Evolutionary conservation across 2,329 filamentous ascomycete genomes (phyloP).

Genomic region (Trichoderma brevicompactum): DNA sequence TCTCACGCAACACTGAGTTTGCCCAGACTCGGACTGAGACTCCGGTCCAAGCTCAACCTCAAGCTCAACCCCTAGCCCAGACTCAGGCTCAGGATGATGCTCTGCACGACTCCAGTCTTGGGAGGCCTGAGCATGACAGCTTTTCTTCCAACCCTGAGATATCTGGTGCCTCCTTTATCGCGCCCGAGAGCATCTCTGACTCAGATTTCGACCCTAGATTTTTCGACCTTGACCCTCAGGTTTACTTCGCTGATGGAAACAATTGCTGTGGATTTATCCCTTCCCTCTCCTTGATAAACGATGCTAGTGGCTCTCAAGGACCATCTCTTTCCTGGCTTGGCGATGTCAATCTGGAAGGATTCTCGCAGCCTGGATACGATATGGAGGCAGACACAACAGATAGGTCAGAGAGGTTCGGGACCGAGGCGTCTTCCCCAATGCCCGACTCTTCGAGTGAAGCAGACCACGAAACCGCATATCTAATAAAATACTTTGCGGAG

Average conservation of each 20-base stretch:
- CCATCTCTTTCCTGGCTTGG: constrained; percentile 15
- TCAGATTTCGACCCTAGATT: constrained; percentile 30
- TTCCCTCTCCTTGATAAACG: constrained; percentile 11
- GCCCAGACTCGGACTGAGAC: not conserved
- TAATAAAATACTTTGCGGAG: constrained; percentile 31
- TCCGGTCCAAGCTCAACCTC: not conserved
- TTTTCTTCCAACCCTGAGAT: not conserved
- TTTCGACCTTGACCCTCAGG: constrained; percentile 32
- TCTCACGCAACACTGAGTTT: not conserved
- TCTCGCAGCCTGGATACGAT: not conserved
- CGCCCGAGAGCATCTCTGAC: constrained; percentile 8
- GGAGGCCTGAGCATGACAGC: not conserved
- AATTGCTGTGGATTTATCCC: constrained; percentile 33
- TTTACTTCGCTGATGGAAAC: constrained; percentile 30
- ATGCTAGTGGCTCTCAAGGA: constrained; percentile 6
- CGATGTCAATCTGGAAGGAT: constrained; percentile 6
- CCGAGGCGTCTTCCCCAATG: not conserved
- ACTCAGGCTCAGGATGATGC: constrained; percentile 1
- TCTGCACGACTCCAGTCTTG: not conserved
- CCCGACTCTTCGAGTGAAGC: constrained; percentile 20
- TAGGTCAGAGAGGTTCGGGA: not conserved
- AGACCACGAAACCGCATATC: constrained; percentile 30
- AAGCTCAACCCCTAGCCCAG: not conserved
- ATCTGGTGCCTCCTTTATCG: not conserved
- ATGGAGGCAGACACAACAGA: not conserved